These are phyloP conservation scores for Nannochloropsis gaditana DNA, from an alignment of 108 stramenopile genomes.

Conservation along the genomic window DNA sequence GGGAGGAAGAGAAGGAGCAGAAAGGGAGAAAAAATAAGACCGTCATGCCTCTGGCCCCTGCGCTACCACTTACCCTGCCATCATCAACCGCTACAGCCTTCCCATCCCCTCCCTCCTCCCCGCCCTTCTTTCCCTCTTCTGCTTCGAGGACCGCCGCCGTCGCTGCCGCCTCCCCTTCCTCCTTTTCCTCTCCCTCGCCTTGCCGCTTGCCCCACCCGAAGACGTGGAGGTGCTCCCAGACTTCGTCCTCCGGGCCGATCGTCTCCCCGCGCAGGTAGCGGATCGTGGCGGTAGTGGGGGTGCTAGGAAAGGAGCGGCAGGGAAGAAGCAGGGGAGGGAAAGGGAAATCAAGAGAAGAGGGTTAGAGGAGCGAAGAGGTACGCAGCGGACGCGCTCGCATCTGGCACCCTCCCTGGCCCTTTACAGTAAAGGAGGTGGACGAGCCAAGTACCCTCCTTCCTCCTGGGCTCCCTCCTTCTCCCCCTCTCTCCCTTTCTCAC, in stretches of 20 bases:
- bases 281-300: conserved; percentile 27
- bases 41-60: background rate
- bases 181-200: background rate
- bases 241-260: conserved; percentile 23
- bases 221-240: conserved; percentile 28
- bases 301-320: background rate
- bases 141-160: background rate
- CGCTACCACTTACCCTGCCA: background rate
- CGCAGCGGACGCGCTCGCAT: no score
- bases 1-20: background rate
- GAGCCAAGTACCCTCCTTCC: no score
- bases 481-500: background rate
- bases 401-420: no score
- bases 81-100: no score
- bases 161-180: background rate
- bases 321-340: background rate
- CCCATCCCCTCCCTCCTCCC: background rate
- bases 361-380: no score
- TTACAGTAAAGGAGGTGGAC: no score
- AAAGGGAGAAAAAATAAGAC: background rate
- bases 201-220: conserved; percentile 33
- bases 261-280: conserved; percentile 35
- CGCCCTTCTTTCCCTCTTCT: background rate
- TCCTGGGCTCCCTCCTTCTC: background rate
- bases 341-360: background rate